These are phyloP conservation scores for Amoeboaphelidium protococcarum DNA, from an alignment of 371 early-diverging fungal genomes.

Conservation along the genomic window DNA sequence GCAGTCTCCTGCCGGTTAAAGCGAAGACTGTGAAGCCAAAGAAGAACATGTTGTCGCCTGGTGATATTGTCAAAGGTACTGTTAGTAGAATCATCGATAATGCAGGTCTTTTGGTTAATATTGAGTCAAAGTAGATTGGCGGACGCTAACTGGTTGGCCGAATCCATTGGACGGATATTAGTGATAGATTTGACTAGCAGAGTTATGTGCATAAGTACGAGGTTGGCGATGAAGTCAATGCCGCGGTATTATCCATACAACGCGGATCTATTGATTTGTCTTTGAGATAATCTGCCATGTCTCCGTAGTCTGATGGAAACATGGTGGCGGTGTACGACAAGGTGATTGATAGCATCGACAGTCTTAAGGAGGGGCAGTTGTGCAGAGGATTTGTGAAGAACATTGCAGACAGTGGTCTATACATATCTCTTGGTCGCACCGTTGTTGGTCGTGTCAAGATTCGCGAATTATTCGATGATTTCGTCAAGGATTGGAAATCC, in stretches of 20 bases:
- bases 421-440: constrained; percentile 33
- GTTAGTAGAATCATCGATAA: constrained; percentile 24
- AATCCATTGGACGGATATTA: not conserved
- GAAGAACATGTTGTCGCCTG: constrained; percentile 21
- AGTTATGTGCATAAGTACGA: not conserved
- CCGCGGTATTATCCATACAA: no score
- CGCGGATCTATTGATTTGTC: constrained; percentile 38
- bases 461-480: constrained; percentile 56
- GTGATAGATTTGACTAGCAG: not conserved
- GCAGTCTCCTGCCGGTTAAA: constrained; percentile 20
- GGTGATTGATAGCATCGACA: constrained; percentile 4
- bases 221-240: not conserved
- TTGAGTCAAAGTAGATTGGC: constrained; percentile 7
- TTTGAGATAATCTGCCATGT: no score
- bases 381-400: constrained; percentile 44
- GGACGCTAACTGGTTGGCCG: not conserved
- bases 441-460: constrained; percentile 54
- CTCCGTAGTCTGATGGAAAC: no score
- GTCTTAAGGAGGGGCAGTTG: constrained; percentile 22
- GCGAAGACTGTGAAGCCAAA: constrained; percentile 10
- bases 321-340: not conserved
- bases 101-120: constrained; percentile 11
- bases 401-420: constrained; percentile 39
- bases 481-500: constrained; percentile 45
- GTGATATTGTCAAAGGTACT: constrained; percentile 24